These are phyloP conservation scores for Escallonia herrerae DNA, from an alignment of 129 eudicot species.

Conservation along the genomic window DNA sequence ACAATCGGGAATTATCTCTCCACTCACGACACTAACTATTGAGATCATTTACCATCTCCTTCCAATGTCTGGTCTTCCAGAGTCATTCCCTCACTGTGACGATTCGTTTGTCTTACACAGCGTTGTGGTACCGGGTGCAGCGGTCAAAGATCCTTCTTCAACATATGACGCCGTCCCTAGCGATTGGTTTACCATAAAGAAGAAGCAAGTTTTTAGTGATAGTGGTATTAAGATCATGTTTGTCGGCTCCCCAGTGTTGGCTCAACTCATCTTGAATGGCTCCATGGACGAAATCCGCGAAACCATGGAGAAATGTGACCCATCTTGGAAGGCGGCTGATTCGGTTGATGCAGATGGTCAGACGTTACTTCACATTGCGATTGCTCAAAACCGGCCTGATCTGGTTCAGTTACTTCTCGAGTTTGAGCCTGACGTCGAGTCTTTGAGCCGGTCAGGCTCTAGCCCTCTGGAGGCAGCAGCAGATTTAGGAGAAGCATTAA, in stretches of 20 bases:
- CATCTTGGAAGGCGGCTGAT: constrained; percentile 50
- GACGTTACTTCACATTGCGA: constrained; percentile 64
- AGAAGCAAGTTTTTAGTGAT: constrained; percentile 71
- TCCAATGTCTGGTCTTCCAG: too few species aligned
- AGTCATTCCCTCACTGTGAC: too few species aligned
- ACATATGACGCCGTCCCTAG: constrained; percentile 57
- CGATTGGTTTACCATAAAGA: constrained; percentile 70
- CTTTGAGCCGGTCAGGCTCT: constrained; percentile 33
- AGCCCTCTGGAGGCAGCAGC: constrained; percentile 71
- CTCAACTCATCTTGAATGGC: constrained; percentile 50
- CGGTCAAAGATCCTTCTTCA: too few species aligned
- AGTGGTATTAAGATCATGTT: constrained; percentile 68
- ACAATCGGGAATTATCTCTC: too few species aligned
- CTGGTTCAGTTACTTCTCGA: constrained; percentile 65
- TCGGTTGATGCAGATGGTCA: constrained; percentile 60
- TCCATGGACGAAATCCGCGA: constrained; percentile 58
- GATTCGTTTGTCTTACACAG: too few species aligned
- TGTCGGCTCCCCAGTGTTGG: constrained; percentile 58
- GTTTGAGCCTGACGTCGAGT: constrained; percentile 57
- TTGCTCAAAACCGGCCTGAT: constrained; percentile 52
- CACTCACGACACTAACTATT: too few species aligned
- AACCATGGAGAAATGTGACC: constrained; percentile 56
- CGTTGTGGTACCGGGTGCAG: too few species aligned
- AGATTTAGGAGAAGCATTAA: constrained; percentile 49
- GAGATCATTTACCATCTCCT: too few species aligned